phyloP scores from a whole-genome alignment of 2,329 filamentous ascomycete genomes.

The Geoglossum cookeanum region DNA sequence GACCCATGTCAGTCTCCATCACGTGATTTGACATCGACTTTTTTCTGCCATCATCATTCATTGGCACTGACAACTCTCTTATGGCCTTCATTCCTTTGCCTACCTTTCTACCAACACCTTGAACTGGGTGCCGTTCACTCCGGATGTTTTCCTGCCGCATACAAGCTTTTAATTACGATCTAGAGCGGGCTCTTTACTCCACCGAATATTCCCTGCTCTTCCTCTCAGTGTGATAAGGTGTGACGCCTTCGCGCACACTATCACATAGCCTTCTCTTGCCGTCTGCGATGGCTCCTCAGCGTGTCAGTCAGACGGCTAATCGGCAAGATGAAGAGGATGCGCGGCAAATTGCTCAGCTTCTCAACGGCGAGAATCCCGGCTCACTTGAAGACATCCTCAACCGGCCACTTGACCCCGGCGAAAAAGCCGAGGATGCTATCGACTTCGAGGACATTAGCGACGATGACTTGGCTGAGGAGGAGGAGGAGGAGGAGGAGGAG shows the following conservation, averaged over 20 bases:
- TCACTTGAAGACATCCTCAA: constrained; percentile 13
- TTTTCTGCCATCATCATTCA: too few species aligned
- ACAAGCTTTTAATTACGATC: background rate
- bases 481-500: background rate
- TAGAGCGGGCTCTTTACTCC: background rate
- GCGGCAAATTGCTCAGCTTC: constrained; percentile 21
- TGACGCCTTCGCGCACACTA: background rate
- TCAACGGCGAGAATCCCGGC: constrained; percentile 4
- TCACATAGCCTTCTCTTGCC: background rate
- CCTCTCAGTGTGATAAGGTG: background rate
- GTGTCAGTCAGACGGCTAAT: background rate
- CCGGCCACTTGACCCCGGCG: constrained; percentile 28
- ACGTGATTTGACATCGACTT: too few species aligned
- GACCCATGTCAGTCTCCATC: too few species aligned
- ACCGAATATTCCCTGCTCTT: too few species aligned
- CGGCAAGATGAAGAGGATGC: constrained; percentile 11
- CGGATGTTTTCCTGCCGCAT: background rate
- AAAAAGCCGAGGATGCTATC: constrained; percentile 82
- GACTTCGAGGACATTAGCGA: constrained; percentile 87
- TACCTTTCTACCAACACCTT: background rate
- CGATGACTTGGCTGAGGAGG: constrained; percentile 66
- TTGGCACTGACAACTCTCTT: too few species aligned
- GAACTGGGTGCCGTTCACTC: background rate
- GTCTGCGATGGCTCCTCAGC: background rate
- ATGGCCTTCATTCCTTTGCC: background rate